These are phyloP conservation scores for Chenopodium berlandieri DNA, from an alignment of 148 eudicot species.

Conservation along the genomic window DNA sequence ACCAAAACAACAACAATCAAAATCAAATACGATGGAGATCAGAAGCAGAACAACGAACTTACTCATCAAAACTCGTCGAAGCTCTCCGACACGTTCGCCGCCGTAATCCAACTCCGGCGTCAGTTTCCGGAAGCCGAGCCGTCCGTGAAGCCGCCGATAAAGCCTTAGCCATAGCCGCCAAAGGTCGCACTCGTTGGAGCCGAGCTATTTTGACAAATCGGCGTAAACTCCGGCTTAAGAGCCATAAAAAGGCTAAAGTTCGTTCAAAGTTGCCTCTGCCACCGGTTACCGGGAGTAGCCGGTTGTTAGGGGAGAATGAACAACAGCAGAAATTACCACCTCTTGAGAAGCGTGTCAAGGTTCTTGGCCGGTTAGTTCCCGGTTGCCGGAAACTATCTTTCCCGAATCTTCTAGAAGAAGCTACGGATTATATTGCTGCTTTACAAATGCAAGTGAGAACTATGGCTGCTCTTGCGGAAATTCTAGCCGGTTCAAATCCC, in stretches of 20 bases:
- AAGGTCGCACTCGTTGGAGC: slow-evolving; percentile 78
- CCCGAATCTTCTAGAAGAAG: slow-evolving; percentile 81
- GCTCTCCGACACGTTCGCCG: slow-evolving; percentile 63
- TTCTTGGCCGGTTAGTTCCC: slow-evolving; percentile 68
- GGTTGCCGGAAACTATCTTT: slow-evolving; percentile 75
- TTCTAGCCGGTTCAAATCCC: slow-evolving; percentile 38
- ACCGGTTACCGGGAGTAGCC: slow-evolving; percentile 9
- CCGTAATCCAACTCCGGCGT: slow-evolving; percentile 22
- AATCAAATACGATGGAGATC: slow-evolving; percentile 54
- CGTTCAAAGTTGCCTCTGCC: slow-evolving; percentile 12
- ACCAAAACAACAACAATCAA: background rate
- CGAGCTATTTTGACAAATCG: slow-evolving; percentile 60
- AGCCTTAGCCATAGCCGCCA: slow-evolving; percentile 66
- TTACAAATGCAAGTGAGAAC: slow-evolving; percentile 84
- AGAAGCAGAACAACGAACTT: slow-evolving; percentile 46
- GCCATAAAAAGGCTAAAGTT: slow-evolving; percentile 41
- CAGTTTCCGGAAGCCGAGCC: slow-evolving; percentile 33
- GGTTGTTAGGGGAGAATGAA: slow-evolving; percentile 16
- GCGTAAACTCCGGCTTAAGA: slow-evolving; percentile 38
- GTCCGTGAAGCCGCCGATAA: slow-evolving; percentile 74
- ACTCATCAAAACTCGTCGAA: slow-evolving; percentile 52
- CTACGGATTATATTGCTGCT: slow-evolving; percentile 75
- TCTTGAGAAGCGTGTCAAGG: slow-evolving; percentile 48
- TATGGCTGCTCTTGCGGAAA: slow-evolving; percentile 63
- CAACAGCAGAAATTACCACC: slow-evolving; percentile 37